A percentile compares a stretch with the other conserved stretches of the same genome.
Conservation (phyloP, 1,284 basidiomycete species). For the Ustilago bromivora region DNA sequence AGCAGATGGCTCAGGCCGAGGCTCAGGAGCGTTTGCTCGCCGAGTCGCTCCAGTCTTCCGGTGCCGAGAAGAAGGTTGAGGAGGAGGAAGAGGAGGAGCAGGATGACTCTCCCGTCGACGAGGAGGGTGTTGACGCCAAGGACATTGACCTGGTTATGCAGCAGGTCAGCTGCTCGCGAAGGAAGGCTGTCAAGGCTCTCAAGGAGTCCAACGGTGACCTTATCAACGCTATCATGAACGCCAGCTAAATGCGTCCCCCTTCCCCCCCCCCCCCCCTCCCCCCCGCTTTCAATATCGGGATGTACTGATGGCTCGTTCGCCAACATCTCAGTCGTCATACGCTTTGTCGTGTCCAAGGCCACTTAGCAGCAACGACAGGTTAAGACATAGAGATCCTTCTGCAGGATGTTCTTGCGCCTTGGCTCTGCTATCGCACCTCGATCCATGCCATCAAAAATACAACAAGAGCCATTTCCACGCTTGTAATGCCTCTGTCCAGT, state of each 20-base stretch:
- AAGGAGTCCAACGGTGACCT: constrained; percentile 69
- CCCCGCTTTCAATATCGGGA: not conserved
- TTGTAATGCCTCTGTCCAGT: constrained; percentile 1
- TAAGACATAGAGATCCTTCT: not conserved
- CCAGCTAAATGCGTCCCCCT: constrained; percentile 41
- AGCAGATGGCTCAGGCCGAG: constrained; percentile 78
- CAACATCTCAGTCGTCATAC: not conserved
- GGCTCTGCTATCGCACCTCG: not conserved
- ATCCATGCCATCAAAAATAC: not conserved
- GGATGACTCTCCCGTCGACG: constrained; percentile 70
- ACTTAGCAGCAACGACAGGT: not conserved
- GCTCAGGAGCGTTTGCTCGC: constrained; percentile 76
- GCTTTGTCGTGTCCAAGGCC: not conserved
- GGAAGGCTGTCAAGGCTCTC: constrained; percentile 69
- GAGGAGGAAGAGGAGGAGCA: constrained; percentile 69
- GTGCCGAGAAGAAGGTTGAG: constrained; percentile 47
- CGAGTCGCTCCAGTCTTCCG: constrained; percentile 65
- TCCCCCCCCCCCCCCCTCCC: not conserved
- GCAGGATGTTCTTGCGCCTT: not conserved
- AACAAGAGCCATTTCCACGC: constrained; percentile 12
- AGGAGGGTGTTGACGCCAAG: constrained; percentile 80
- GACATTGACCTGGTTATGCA: constrained; percentile 92
- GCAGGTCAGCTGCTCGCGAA: constrained; percentile 73
- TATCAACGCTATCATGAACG: constrained; percentile 69
- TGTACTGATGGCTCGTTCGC: not conserved